Base-by-base conservation (phyloP, 2,329 filamentous ascomycete species). In the Fonsecaea monophora region DNA sequence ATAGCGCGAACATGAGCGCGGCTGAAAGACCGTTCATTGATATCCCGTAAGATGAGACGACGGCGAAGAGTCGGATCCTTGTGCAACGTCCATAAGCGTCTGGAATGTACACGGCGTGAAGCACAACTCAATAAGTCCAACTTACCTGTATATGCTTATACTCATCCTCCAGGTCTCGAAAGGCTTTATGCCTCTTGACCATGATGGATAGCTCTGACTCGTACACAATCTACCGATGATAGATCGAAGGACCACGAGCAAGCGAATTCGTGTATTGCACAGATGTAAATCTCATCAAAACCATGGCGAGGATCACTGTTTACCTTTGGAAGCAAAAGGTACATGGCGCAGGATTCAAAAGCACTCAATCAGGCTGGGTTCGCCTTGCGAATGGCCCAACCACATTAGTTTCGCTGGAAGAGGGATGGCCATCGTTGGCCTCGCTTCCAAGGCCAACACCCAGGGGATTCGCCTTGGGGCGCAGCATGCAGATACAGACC, bases 1-100 rank as follows among this genome's bases (percentile, higher is more conserved):
- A 91, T 86, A 64, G 91, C 90, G 53, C 91, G 86, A 65, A 94
- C 86, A 75, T 95, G 92, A 76, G 92, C 92, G 90, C 90, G 94
- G 50, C 65, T 61, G 37, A 67, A 59, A 15, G 65, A 61, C 40
- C 61, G 35, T 40, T 64, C 53, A 59, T 64, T 58, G 61, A 66
- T 62, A 40, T 62, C 59, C 35, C 53, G 59, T 40, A 66, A 45
- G 6, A 62, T 62, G 8, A 58, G 32, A 13, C 58, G 64, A n/a
- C 64, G 59, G 12, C 59, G 60, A 54, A 62, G 53, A 34, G 53
- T 59, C 12, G 64, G 64, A 54, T 66, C 59, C 59, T 66, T 34
- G 18, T 13, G 54, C 25, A 48, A 50, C 25, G 35, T 7, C 15
- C 7, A 40, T 58, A 48, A 61, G 59, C 42, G 48, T 18, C 18